Evolutionary conservation across 768 basidiomycete species (phyloP), one percentile per base, ranked within the genome.

Genomic region (Arthromyces matolae): DNA sequence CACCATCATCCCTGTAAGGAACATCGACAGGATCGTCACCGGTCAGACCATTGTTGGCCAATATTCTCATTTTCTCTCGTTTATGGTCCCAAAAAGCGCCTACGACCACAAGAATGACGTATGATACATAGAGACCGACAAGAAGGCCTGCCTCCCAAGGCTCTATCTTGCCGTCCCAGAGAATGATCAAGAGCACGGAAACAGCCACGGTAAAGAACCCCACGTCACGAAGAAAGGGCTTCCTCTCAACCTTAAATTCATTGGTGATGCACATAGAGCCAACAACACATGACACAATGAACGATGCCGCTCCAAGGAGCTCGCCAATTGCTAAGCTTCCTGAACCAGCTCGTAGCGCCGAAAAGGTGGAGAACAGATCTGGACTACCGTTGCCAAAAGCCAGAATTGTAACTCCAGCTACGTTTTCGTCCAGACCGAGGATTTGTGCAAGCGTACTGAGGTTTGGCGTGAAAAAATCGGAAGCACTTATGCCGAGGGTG

Each of bases 341-440:
- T 3, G 93, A 90, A 57, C 85, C 71, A 18, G 83, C 75, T 24
- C 82, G 82, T 81, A 99, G 87, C 16, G 95, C 90, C 2, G 92
- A 89, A 64, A 95, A 96, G 0, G 96, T 99, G 5, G 92, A 86
- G 65, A 97, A 98, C 4, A 98, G 79, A 64, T 97, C 95, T 0
- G 95, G 95, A 59, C 91, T 93, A 24, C 94, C 95, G 62, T 98
- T 98, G 32, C 95, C 95, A 62, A 97, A 94, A 0, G 96, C 96
- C 23, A 99, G 77, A 57, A 99, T 89, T 0, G 96, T 99, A 19
- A 98, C 94, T 0, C 96, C 96, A 0, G 96, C 93, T 13, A 97
- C 84, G 45, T 90, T 89, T 62, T 99, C 93, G 58, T 89, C 89
- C 32, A 99, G 68, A 0, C 93, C 89, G 4, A 99, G 79, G 3